Evolutionary conservation across 164 flowering plant genomes (phyloP), one percentile per base, ranked within the genome.

Genomic region (Kalanchoe fedtschenkoi): DNA sequence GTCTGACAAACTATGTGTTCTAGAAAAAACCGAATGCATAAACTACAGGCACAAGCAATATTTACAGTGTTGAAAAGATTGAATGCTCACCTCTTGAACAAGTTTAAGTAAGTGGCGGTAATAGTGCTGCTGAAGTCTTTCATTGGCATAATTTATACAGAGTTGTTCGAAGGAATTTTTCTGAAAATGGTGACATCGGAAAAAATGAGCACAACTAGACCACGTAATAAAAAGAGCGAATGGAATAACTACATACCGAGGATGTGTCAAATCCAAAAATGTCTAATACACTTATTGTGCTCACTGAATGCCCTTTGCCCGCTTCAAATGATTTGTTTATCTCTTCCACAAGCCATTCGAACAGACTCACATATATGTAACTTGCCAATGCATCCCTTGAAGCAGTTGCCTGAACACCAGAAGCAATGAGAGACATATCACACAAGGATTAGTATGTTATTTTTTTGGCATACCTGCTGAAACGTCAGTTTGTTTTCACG

Each of bases 111-210:
- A 66, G 81, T 88, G 96, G 30, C 89, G 82, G 58, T 79, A 85
- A 72, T 85, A 85, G 71, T 86, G 96, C 65, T 90, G 96, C 62
- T 90, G 96, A 74, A 93, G 79, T 72, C 97, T 88, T 79, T 93
- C 97, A 77, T 90, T 88, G 62, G 97, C 96, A 77, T 93, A 93
- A 66, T 93, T 95, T 64, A 88, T 84, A 66, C 91, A 88, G 17
- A 95, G 77, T 71, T 95, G 99, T 72, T 95, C 99, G 71, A 90
- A 90, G 79, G 95, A 80, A 68, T 93, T 93, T 65, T 77, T 88
- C 97, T 95, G 85, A 43, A 75, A 71, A 34, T 5, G 34, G 33
- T 35, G 46, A 68, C 62, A 61, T 42, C 5, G 72, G 65, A 21
- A 65, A 5, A 47, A 62, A 10, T 24, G 17, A n/a, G 39, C 57